These are phyloP conservation scores for Russula lepida DNA, from an alignment of 768 basidiomycete genomes.

Conservation along the genomic window DNA sequence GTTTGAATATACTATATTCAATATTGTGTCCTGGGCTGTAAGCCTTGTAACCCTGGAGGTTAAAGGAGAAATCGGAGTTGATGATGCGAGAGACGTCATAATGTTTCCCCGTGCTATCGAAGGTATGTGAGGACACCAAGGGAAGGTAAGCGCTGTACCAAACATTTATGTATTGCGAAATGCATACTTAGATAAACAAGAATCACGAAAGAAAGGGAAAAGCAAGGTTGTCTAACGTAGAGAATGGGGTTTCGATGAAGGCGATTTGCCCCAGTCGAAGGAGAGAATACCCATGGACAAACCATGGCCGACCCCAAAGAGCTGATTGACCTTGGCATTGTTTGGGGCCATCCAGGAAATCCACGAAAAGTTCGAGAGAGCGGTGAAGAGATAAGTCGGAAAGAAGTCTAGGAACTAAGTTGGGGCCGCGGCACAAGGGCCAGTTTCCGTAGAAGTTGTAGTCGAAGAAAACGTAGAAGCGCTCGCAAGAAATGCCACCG, in stretches of 20 bases:
- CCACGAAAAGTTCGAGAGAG: conserved; percentile 36
- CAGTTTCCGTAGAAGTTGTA: conserved; percentile 38
- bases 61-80: conserved; percentile 45
- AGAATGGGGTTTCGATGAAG: conserved; percentile 59
- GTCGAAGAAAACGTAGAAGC: conserved; percentile 37
- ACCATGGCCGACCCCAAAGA: conserved; percentile 51
- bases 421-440: neutral
- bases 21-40: conserved; percentile 39
- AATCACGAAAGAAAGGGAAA: neutral
- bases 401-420: conserved; percentile 3
- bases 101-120: conserved; percentile 46
- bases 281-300: conserved; percentile 61
- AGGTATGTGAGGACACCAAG: conserved; percentile 57
- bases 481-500: conserved; percentile 43
- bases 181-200: neutral
- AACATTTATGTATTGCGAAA: conserved; percentile 27
- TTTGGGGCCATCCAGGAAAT: conserved; percentile 63
- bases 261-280: conserved; percentile 79
- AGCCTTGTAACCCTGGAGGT: conserved; percentile 42
- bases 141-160: conserved; percentile 27
- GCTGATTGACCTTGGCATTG: conserved; percentile 60
- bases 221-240: conserved; percentile 27
- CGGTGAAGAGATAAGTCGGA: conserved; percentile 18
- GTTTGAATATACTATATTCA: too few relatives aligned
- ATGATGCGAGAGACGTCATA: conserved; percentile 57